A percentile compares a stretch with the other conserved stretches of the same genome.
Evolutionary conservation across 2,329 filamentous ascomycete genomes (phyloP).

Genomic region (Davidsoniella neocaledoniae): DNA sequence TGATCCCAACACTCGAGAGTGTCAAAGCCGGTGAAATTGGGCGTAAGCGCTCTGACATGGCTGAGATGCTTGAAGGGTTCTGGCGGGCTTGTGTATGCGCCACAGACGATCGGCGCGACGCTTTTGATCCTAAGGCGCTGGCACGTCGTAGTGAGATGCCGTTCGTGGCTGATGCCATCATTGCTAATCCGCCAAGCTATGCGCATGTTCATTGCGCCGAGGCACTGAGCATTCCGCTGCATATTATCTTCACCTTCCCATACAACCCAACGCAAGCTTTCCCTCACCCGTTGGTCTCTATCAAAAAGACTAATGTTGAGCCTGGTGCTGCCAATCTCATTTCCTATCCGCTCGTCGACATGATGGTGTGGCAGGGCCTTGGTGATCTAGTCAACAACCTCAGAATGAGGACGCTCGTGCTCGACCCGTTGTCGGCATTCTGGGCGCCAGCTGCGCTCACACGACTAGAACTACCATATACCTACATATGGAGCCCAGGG

Average conservation of each 20-base stretch:
- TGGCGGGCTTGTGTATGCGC: conserved; percentile 64
- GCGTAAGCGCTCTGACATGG: conserved; percentile 50
- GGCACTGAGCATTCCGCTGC: conserved; percentile 57
- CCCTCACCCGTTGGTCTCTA: conserved; percentile 60
- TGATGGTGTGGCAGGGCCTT: conserved; percentile 83
- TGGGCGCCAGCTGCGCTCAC: conserved; percentile 64
- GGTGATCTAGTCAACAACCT: conserved; percentile 66
- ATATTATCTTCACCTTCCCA: conserved; percentile 81
- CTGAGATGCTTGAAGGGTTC: conserved; percentile 68
- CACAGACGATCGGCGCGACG: conserved; percentile 50
- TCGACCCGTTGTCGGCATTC: conserved; percentile 59
- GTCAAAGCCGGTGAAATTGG: conserved; percentile 60
- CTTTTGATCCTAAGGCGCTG: conserved; percentile 47
- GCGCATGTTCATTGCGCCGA: conserved; percentile 69
- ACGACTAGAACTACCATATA: conserved; percentile 57
- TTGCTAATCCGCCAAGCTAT: conserved; percentile 67
- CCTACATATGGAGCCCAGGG: conserved; percentile 54
- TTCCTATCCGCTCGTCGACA: conserved; percentile 62
- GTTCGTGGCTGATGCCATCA: conserved; percentile 64
- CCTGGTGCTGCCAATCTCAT: conserved; percentile 63
- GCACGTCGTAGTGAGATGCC: conserved; percentile 25
- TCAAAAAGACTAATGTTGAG: conserved; percentile 57
- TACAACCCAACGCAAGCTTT: conserved; percentile 62
- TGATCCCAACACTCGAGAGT: conserved; percentile 58
- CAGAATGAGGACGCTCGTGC: conserved; percentile 46